Base-by-base conservation (phyloP, 768 basidiomycete genomes). In the Leucocoprinus sp. region DNA sequence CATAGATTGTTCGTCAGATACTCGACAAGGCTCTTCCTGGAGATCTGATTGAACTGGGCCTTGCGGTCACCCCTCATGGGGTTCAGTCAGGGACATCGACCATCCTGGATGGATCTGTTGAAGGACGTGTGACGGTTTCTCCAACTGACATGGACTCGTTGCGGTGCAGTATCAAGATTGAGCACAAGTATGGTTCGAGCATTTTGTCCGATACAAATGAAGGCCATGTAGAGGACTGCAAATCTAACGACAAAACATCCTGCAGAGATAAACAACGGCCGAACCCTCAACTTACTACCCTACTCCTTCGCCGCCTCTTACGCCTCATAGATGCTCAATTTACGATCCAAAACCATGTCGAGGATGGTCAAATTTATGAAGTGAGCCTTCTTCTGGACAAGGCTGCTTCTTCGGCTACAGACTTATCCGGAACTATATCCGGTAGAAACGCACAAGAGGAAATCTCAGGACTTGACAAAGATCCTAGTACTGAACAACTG, bases 1-100 rank as follows among this genome's bases (percentile, higher is more conserved):
- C n/a, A n/a, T n/a, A 96, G 93, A 73, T 93, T 50, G 64, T 91
- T 42, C 85, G 91, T 23, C 93, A 93, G 71, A 70, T 95, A 33
- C 64, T 97, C 31, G 67, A 67, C 35, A 77, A 79, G 24, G 70
- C 87, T n/a, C 67, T 67, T 37, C 66, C 59, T 27, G 88, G 88
- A 11, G 93, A 96, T 59, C 80, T 84, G 26, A 75, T 97, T 37
- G 92, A 95, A 57, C 63, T 96, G 45, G 91, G 93, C 6, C 73
- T 97, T 17, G 72, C 76, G 49, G 66, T 88, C 29, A 54, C 49
- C 23, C 57, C 60, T 15, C 41, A 48, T 45, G 48, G 46, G 15
- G 39, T 41, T 6, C 46, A 24, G 23, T 34, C 46, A 31, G 42
- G 42, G 26, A 52, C 29, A 37, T 51, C 39, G 47, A 46, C 42